Conservation (phyloP, 352 stramenopile genomes). For the Phytophthora capsici region DNA sequence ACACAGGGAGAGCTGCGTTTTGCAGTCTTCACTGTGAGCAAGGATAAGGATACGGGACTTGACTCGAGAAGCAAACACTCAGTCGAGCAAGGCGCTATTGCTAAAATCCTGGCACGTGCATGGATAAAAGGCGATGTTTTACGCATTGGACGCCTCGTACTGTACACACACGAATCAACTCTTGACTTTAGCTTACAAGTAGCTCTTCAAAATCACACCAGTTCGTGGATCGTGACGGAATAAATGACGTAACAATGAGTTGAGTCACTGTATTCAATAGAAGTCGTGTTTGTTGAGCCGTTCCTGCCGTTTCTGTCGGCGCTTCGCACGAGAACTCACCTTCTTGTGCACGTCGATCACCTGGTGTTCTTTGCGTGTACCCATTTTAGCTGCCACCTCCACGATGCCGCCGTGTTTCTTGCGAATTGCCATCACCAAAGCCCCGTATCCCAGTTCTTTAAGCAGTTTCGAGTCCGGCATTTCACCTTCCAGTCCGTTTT, state of each 20-base stretch:
- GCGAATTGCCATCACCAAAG: conserved; percentile 74
- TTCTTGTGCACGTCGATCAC: conserved; percentile 75
- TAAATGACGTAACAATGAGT: conserved; percentile 15
- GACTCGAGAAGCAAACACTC: conserved; percentile 13
- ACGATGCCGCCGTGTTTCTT: conserved; percentile 87
- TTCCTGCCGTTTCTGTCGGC: conserved; percentile 60
- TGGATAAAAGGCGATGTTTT: conserved; percentile 47
- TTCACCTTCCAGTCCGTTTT: conserved; percentile 45
- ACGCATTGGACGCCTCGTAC: conserved; percentile 40
- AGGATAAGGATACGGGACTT: conserved; percentile 36
- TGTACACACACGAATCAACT: conserved; percentile 34
- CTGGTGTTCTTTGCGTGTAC: conserved; percentile 40
- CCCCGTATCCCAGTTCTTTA: conserved; percentile 67
- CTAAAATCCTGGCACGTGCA: conserved; percentile 27
- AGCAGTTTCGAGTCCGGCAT: conserved; percentile 78
- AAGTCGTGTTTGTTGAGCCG: conserved; percentile 74
- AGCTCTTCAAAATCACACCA: conserved; percentile 7
- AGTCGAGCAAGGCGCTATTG: conserved; percentile 39
- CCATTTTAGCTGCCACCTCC: conserved; percentile 63
- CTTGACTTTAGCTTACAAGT: conserved; percentile 29
- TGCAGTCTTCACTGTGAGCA: conserved; percentile 40
- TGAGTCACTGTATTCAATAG: conserved; percentile 46
- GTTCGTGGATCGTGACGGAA: conserved; percentile 31
- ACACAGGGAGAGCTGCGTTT: conserved; percentile 37
- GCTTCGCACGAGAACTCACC: conserved; percentile 64